phyloP scores from a whole-genome alignment of 495 filamentous ascomycete genomes.

The Talaromyces stipitatus region DNA sequence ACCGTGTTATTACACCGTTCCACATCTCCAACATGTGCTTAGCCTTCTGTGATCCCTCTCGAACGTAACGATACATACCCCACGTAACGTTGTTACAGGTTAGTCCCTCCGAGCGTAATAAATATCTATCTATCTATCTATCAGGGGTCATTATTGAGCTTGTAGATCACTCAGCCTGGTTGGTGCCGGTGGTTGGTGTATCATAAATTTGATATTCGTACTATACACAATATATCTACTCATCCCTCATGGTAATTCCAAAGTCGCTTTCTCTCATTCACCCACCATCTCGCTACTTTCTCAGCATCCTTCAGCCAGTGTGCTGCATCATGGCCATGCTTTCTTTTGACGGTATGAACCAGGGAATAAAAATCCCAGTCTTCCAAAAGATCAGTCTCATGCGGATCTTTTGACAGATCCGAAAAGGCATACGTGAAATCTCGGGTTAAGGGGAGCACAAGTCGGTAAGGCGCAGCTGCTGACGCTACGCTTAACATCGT shows the following conservation, averaged over 20 bases:
- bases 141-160: no score
- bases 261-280: conserved; percentile 23
- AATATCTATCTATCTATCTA: no score
- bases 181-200: no score
- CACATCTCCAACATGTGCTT: no score
- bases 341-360: conserved; percentile 14
- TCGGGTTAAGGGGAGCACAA: conserved; percentile 32
- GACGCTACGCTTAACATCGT: conserved; percentile 32
- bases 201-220: no score
- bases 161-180: no score
- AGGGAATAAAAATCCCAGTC: conserved; percentile 25
- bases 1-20: no score
- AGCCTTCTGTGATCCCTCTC: no score
- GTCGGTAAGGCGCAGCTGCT: conserved; percentile 27
- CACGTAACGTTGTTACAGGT: no score
- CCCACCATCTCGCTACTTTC: conserved; percentile 30
- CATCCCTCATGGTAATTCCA: conserved; percentile 21
- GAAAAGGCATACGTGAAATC: conserved; percentile 33
- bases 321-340: conserved; percentile 27
- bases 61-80: no score
- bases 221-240: not conserved
- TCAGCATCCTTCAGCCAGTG: conserved; percentile 31
- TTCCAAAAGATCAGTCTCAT: conserved; percentile 24
- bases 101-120: no score
- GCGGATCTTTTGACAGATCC: conserved; percentile 24